Conservation (phyloP, 331 rosid genomes). For the Quercus tomentella region DNA sequence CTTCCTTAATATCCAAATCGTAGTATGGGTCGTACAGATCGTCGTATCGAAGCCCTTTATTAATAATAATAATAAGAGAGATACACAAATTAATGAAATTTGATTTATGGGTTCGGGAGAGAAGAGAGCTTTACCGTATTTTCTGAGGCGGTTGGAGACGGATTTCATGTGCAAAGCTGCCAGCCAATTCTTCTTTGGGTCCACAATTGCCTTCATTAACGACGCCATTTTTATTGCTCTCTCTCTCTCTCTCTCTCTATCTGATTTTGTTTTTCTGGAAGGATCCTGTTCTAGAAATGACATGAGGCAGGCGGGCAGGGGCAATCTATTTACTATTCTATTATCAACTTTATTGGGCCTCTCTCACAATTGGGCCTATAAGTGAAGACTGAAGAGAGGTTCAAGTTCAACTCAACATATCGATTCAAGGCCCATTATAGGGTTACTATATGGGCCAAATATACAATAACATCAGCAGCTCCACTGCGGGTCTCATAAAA, state of each 20-base stretch:
- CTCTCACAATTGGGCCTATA: background rate
- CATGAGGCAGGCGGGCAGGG: no score
- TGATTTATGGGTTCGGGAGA: background rate
- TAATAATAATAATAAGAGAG: background rate
- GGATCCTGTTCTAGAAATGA: no score
- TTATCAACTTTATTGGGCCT: background rate
- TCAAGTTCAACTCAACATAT: no score
- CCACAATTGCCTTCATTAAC: slow-evolving; percentile 49
- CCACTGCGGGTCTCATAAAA: no score
- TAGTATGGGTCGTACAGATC: slow-evolving; percentile 84
- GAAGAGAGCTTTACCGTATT: slow-evolving; percentile 41
- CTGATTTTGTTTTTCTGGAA: no score
- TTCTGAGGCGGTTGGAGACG: slow-evolving; percentile 66
- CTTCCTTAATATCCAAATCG: slow-evolving; percentile 90
- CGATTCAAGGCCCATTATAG: no score
- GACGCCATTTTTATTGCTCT: slow-evolving; percentile 46
- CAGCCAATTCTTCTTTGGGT: slow-evolving; percentile 84
- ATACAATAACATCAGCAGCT: no score
- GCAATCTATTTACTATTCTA: no score
- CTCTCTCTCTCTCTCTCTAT: no score
- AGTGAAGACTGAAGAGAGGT: background rate
- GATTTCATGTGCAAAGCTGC: slow-evolving; percentile 88
- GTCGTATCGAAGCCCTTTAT: slow-evolving; percentile 85
- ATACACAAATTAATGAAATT: background rate
- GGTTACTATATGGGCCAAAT: no score